A percentile compares a stretch with the other conserved stretches of the same genome.
Conservation (phyloP, 768 basidiomycete genomes). For the Chlorophyllum brunneum region DNA sequence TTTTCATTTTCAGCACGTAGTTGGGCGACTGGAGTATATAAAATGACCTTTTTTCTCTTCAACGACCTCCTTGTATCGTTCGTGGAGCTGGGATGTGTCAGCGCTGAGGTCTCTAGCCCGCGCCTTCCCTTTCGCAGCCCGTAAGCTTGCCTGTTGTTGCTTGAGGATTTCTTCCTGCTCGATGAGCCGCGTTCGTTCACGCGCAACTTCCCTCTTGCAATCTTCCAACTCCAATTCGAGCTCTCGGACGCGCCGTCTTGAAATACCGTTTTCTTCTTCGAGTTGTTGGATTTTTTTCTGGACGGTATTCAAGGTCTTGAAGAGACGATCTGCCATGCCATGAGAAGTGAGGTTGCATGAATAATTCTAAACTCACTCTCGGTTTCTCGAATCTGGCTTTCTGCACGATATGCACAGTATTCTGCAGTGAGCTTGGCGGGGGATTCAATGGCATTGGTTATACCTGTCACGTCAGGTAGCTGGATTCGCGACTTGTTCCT, state of each 20-base stretch:
- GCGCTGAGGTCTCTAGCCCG: constrained; percentile 24
- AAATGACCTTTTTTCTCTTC: constrained; percentile 83
- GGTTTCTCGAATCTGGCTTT: constrained; percentile 49
- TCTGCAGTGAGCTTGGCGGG: constrained; percentile 56
- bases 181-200: constrained; percentile 62
- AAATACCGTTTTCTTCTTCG: constrained; percentile 79
- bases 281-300: constrained; percentile 69
- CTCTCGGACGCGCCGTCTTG: constrained; percentile 78
- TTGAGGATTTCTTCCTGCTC: constrained; percentile 49
- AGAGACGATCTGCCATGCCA: constrained; percentile 46
- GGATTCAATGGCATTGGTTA: constrained; percentile 74
- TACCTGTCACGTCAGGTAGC: constrained; percentile 80
- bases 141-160: constrained; percentile 29
- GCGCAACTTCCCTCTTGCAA: constrained; percentile 73
- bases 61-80: constrained; percentile 71
- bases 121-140: constrained; percentile 35
- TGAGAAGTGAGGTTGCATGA: background rate
- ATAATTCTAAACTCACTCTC: constrained; percentile 46
- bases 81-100: constrained; percentile 36
- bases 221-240: constrained; percentile 84
- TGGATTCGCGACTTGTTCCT: constrained; percentile 40
- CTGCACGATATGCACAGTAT: constrained; percentile 46
- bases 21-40: background rate
- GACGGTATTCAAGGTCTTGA: constrained; percentile 56
- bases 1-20: background rate